phyloP scores from a whole-genome alignment of 2,329 filamentous ascomycete genomes.

The Mariannaea sp. region DNA sequence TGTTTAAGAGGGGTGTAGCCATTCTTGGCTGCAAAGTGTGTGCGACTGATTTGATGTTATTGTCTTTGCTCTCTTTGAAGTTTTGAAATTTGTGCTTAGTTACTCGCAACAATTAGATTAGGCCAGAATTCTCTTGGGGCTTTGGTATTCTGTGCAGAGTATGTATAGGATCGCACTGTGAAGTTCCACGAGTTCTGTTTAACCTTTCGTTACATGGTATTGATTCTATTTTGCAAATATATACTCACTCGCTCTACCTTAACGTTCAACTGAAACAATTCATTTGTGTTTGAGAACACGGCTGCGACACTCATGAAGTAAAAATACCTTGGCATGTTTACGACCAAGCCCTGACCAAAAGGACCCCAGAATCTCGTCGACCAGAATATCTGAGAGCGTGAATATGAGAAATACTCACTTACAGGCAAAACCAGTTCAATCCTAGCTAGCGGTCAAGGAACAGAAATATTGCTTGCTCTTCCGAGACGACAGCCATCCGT shows the following conservation, averaged over 20 bases:
- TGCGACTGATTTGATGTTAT: constrained; percentile 15
- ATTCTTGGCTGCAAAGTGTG: constrained; percentile 22
- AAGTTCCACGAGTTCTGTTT: neutral
- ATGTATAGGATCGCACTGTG: neutral
- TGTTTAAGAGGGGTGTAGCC: constrained; percentile 24
- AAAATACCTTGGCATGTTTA: too few relatives aligned
- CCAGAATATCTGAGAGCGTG: too few relatives aligned
- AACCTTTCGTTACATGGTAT: neutral
- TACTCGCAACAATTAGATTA: too few relatives aligned
- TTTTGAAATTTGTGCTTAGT: neutral
- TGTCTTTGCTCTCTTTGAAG: neutral
- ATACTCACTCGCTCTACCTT: neutral
- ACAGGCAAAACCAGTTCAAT: too few relatives aligned
- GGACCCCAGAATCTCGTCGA: too few relatives aligned
- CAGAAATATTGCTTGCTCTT: too few relatives aligned
- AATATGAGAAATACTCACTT: too few relatives aligned
- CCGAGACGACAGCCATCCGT: too few relatives aligned
- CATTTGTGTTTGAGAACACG: neutral
- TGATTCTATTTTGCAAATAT: neutral
- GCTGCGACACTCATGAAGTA: too few relatives aligned
- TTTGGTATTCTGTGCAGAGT: neutral
- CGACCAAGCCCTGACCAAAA: too few relatives aligned
- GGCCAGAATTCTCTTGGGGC: neutral
- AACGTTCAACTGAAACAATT: neutral
- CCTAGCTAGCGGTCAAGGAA: too few relatives aligned